Evolutionary conservation across 176 grass and related monocot genomes (phyloP).

Genomic region (Canna indica): DNA sequence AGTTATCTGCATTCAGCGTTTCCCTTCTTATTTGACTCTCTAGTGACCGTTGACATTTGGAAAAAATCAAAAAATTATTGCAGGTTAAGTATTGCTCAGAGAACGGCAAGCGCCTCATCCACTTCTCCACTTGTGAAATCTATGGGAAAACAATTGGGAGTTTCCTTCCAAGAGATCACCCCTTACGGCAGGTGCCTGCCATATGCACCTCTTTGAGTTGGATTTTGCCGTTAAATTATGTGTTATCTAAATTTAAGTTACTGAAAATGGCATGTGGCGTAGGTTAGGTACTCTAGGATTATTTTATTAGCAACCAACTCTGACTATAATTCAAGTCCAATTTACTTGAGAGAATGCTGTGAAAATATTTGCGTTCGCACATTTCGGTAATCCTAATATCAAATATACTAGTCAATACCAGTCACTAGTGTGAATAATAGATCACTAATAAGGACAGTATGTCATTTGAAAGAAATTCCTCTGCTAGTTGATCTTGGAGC

Average conservation of each 20-base stretch:
- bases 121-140: conserved; percentile 91
- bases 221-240: background rate
- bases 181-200: conserved; percentile 63
- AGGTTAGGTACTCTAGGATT: no score
- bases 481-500: no score
- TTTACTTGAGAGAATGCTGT: no score
- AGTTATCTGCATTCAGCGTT: background rate
- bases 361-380: no score
- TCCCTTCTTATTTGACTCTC: background rate
- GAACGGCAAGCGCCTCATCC: conserved; percentile 76
- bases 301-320: no score
- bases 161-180: conserved; percentile 81
- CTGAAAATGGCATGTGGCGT: background rate
- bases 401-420: no score
- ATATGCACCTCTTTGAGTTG: background rate
- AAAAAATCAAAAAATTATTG: background rate
- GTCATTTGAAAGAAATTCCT: background rate
- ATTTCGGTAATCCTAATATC: no score
- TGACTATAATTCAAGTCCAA: no score
- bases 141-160: conserved; percentile 90
- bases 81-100: conserved; percentile 92
- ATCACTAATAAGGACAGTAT: no score
- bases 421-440: no score
- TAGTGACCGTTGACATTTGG: conserved; percentile 1
- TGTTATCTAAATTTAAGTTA: background rate